Base-by-base conservation (phyloP, 352 stramenopile genomes). In the Pythium pectinolyticum region DNA sequence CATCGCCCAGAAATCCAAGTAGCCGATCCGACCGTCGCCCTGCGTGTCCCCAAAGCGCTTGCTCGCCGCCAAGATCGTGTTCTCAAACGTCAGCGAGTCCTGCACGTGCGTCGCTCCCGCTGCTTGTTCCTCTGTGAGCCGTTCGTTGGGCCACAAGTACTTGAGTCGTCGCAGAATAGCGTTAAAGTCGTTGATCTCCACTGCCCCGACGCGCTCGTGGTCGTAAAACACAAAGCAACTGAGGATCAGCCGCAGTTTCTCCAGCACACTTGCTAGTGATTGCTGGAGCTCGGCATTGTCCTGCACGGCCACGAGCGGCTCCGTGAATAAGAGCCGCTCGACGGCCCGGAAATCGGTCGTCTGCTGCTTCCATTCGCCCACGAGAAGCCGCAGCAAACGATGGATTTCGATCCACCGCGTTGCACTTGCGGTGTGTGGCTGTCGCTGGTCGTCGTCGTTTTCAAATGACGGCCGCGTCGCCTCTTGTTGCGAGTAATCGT, bases 1-100 rank as follows among this genome's bases (percentile, higher is more conserved):
- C 78, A 94, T 89, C 0, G 76, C 81, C 80, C 84, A 94, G 34
- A 94, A 90, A 50, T 94, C 85, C 22, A 94, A 61, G 55, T 94
- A 94, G 46, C 83, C 91, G 1, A 92, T 70, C 25, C 77, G 63
- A 2, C 80, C 85, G 34, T 92, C 85, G 4, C 77, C 64, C 32
- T 88, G 66, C 1, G 69, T 30, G 22, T 94, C 83, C 0, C 63
- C 50, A 43, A 92, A 92, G 1, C 80, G 74, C 32, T 70, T 65
- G 40, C 68, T 74, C 0, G 67, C 67, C 14, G 80, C 80, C 1
- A 73, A 37, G 15, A 92, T 68, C 1, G 73, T 73, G 58, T 80
- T 80, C 12, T 89, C 78, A 46, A 89, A 90, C 15, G 70, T 77
- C 0, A 78, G 50, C 1, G 72, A 83, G 14, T 78, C 67, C 32